Evolutionary conservation across 169 alveolate species (phyloP).

Genomic region (Eimeria necatrix): DNA sequence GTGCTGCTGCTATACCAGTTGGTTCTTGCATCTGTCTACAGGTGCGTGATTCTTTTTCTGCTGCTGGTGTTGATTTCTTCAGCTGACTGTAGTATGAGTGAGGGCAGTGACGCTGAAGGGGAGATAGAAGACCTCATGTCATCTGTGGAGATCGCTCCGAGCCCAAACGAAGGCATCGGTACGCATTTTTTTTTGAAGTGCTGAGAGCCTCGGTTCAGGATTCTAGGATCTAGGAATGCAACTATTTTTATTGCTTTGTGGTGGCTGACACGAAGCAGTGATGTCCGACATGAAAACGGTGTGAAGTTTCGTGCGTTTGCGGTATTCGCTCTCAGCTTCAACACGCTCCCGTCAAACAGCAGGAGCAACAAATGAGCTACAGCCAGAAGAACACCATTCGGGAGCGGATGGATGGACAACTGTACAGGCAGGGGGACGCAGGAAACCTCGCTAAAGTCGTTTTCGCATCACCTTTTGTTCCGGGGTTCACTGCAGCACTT

Average conservation of each 20-base stretch:
- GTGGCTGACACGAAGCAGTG: too few species aligned
- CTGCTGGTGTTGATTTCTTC: not conserved
- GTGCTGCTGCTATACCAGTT: not conserved
- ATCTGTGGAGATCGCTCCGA: not conserved
- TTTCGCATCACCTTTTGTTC: not conserved
- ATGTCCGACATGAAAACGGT: too few species aligned
- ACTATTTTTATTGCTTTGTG: too few species aligned
- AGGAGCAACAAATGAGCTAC: not conserved
- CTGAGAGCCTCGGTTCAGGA: too few species aligned
- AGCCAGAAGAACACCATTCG: not conserved
- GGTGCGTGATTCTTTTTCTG: not conserved
- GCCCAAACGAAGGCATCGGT: slow-evolving; percentile 20
- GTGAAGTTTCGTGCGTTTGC: not conserved
- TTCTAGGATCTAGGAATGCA: too few species aligned
- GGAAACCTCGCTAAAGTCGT: slow-evolving; percentile 19
- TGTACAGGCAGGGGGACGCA: slow-evolving; percentile 42
- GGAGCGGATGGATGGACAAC: slow-evolving; percentile 59
- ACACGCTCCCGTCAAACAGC: slow-evolving; percentile 67
- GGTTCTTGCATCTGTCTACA: not conserved
- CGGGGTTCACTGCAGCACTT: not conserved
- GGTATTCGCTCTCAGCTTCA: slow-evolving; percentile 42
- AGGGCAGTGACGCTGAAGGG: slow-evolving; percentile 28
- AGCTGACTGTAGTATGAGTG: slow-evolving; percentile 41
- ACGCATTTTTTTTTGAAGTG: not conserved
- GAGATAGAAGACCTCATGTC: slow-evolving; percentile 9